phyloP scores from a whole-genome alignment of 2,329 filamentous ascomycete genomes.

The Paraphoma sp. region DNA sequence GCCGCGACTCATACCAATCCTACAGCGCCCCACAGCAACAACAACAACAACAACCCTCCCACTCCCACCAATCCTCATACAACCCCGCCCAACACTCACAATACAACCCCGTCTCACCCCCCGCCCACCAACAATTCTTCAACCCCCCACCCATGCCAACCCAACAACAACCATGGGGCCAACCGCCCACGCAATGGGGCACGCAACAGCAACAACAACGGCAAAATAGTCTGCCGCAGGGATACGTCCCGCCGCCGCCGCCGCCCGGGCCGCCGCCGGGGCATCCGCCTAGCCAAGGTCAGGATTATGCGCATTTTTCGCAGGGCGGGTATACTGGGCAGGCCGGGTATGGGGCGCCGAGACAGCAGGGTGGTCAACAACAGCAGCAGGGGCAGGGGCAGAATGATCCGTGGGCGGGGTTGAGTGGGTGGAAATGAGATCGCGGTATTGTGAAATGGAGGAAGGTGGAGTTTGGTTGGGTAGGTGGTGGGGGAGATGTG shows the following conservation, averaged over 20 bases:
- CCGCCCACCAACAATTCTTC: slow-evolving; percentile 66
- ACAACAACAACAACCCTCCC: slow-evolving; percentile 22
- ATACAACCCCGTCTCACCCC: slow-evolving; percentile 56
- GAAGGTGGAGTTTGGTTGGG: not conserved
- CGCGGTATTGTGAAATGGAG: too few species aligned
- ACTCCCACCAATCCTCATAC: slow-evolving; percentile 45
- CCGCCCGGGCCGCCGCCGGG: slow-evolving; percentile 63
- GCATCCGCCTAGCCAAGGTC: slow-evolving; percentile 62
- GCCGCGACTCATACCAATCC: slow-evolving; percentile 44
- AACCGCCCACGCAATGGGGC: slow-evolving; percentile 41
- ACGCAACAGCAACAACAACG: slow-evolving; percentile 60
- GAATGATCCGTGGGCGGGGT: slow-evolving; percentile 72
- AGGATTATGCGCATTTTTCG: slow-evolving; percentile 60
- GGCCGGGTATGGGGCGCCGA: slow-evolving; percentile 50
- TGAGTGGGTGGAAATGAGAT: slow-evolving; percentile 70
- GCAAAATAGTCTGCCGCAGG: slow-evolving; percentile 59
- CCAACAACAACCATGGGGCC: slow-evolving; percentile 47
- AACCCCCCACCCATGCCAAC: slow-evolving; percentile 51
- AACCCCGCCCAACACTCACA: slow-evolving; percentile 51
- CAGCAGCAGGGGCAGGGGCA: slow-evolving; percentile 34
- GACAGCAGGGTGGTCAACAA: slow-evolving; percentile 39
- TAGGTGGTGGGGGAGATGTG: not conserved
- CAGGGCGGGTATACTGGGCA: slow-evolving; percentile 61
- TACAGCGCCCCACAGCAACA: slow-evolving; percentile 18
- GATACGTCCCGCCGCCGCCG: slow-evolving; percentile 71